A percentile compares a stretch with the other conserved stretches of the same genome.
phyloP scores from a whole-genome alignment of 1,139 yeast genomes.

The Geotrichum phurueaensis region DNA sequence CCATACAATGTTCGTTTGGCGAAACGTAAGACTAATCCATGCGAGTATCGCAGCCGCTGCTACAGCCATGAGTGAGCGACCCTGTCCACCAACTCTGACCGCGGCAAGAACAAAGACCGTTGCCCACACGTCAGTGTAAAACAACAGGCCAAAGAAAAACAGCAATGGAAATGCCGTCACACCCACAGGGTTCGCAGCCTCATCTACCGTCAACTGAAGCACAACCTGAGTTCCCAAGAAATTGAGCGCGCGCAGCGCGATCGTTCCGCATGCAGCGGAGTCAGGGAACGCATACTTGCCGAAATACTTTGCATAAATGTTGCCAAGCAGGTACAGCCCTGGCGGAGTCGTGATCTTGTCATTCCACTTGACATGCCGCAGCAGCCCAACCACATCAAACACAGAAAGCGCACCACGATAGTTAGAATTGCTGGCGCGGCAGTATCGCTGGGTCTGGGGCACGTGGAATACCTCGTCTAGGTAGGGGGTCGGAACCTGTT shows the following conservation, averaged over 20 bases:
- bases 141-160: constrained; percentile 65
- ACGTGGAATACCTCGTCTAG: constrained; percentile 81
- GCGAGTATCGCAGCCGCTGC: constrained; percentile 26
- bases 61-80: constrained; percentile 1
- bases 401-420: constrained; percentile 39
- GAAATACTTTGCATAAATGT: constrained; percentile 32
- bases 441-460: constrained; percentile 67
- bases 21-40: constrained; percentile 46
- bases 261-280: constrained; percentile 32
- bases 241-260: constrained; percentile 53
- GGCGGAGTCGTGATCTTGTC: constrained; percentile 95
- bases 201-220: constrained; percentile 41
- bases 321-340: constrained; percentile 71
- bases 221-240: constrained; percentile 55
- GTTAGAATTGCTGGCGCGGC: constrained; percentile 39
- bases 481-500: constrained; percentile 13
- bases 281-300: background rate
- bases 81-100: constrained; percentile 36
- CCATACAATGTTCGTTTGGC: constrained; percentile 94
- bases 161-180: constrained; percentile 53
- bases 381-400: background rate
- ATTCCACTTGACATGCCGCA: constrained; percentile 51
- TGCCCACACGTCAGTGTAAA: constrained; percentile 93
- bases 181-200: constrained; percentile 44
- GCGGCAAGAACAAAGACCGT: constrained; percentile 57